Evolutionary conservation across 2,329 filamentous ascomycete genomes (phyloP).

Genomic region (Epicoccum sorghinum): DNA sequence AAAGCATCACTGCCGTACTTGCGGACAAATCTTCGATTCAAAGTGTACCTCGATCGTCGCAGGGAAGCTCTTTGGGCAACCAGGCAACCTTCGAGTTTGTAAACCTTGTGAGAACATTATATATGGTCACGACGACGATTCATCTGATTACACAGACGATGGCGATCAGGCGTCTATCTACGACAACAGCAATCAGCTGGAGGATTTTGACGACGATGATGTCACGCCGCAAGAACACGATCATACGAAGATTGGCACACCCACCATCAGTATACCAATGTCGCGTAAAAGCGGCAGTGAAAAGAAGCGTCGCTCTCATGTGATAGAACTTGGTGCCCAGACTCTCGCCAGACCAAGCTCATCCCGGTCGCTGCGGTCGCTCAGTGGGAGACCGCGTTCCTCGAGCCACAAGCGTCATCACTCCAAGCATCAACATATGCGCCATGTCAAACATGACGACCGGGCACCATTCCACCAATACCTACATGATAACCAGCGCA

Average conservation of each 20-base stretch:
- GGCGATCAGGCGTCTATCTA: constrained; percentile 68
- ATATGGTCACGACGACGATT: constrained; percentile 85
- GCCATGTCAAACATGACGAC: constrained; percentile 79
- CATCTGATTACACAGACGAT: constrained; percentile 87
- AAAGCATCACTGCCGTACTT: constrained; percentile 94
- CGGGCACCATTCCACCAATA: constrained; percentile 86
- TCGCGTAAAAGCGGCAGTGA: constrained; percentile 73
- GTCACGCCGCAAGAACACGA: constrained; percentile 43
- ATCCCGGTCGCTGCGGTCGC: constrained; percentile 83
- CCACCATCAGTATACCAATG: constrained; percentile 70
- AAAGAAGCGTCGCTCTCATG: constrained; percentile 80
- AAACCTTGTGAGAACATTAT: constrained; percentile 92
- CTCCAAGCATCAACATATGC: constrained; percentile 83
- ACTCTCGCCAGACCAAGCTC: constrained; percentile 86
- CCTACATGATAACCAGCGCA: constrained; percentile 68
- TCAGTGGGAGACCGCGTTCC: constrained; percentile 72
- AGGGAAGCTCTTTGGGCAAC: constrained; percentile 85
- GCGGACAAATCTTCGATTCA: constrained; percentile 97
- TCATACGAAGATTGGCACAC: constrained; percentile 56
- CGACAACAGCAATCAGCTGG: constrained; percentile 37
- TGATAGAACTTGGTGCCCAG: constrained; percentile 84
- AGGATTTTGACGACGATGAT: constrained; percentile 31
- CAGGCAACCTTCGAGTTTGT: constrained; percentile 84
- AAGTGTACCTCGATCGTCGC: constrained; percentile 94
- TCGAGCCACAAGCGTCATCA: constrained; percentile 84